Base-by-base conservation (phyloP, 2,329 filamentous ascomycete species). In the Dactylellina haptotyla region DNA sequence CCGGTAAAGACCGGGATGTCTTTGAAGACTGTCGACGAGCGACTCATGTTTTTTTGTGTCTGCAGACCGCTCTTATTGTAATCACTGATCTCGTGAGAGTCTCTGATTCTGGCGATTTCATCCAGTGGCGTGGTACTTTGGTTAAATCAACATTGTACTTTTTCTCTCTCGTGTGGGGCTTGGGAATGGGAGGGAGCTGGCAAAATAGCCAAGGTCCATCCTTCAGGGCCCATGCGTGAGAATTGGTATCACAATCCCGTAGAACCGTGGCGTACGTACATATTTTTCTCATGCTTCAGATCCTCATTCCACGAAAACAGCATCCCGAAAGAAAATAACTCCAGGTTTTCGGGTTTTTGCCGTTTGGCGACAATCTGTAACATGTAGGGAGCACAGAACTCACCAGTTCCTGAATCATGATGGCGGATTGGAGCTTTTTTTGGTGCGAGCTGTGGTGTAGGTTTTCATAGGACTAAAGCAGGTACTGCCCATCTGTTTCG, bases 121-220 rank as follows among this genome's bases (percentile, higher is more conserved):
- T 45, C 59, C 53, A 65, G 59, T 72, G 67, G 67, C 67, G 59
- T 72, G 67, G 67, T 72, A 65, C 67, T 72, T n/a, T 72, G 67
- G 67, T 56, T 72, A 72, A 72, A 72, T 54, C 32, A 59, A 26
- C 18, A 48, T 56, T 59, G 61, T 61, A 72, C 59, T 48, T 59
- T 45, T 39, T 23, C 20, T 58, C 41, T n/a, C 43, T 54, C 12
- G 54, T 28, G 67, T 72, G 67, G 67, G 67, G 67, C 54, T 64
- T n/a, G n/a, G 41, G 59, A 62, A 62, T 32, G 65, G 41, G 63
- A 43, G 63, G 25, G 53, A 32, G 54, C 53, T 66, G 63, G 46
- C 54, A 51, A 65, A 62, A 69, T 69, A 34, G 43, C 54, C 64
- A 69, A 45, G 26, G 51, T 18, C 34, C n/a, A 39, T 50, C 39